A percentile compares a stretch with the other conserved stretches of the same genome.
phyloP scores from a whole-genome alignment of 345 rosid genomes.

The Pelargonium nanum region DNA sequence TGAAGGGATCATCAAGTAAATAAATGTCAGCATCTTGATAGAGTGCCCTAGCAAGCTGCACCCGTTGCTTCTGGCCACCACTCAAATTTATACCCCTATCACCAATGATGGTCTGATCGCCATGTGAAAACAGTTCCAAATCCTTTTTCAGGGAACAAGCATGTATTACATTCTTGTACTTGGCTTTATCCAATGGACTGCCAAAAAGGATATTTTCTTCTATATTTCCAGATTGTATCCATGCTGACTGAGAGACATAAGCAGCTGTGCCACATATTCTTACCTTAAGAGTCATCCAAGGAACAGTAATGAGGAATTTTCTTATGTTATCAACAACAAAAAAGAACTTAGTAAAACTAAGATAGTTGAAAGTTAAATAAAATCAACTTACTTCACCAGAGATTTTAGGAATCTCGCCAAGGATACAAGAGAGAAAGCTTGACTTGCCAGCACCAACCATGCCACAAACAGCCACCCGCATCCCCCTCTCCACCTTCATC shows the following conservation, averaged over 20 bases:
- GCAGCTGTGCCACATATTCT: constrained; percentile 90
- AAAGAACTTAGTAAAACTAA: constrained; percentile 6
- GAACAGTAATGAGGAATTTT: constrained; percentile 8
- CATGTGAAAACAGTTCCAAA: constrained; percentile 94
- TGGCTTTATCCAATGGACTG: constrained; percentile 84
- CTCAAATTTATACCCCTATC: constrained; percentile 98
- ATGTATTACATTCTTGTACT: constrained; percentile 80
- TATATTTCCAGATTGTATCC: constrained; percentile 99
- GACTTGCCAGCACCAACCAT: constrained; percentile 97
- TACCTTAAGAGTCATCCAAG: constrained; percentile 43
- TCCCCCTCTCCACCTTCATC: constrained; percentile 75
- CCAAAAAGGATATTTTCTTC: constrained; percentile 99
- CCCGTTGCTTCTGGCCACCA: constrained; percentile 98
- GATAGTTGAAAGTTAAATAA: constrained; percentile 10
- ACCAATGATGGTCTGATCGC: constrained; percentile 98
- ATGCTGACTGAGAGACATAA: constrained; percentile 96
- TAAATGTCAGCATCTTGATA: constrained; percentile 99
- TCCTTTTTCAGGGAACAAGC: constrained; percentile 94
- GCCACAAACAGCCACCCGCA: constrained; percentile 99
- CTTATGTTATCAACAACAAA: constrained; percentile 4
- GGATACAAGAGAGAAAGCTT: constrained; percentile 95
- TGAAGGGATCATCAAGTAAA: constrained; percentile 96
- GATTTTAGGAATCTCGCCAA: constrained; percentile 94
- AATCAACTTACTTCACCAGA: constrained; percentile 83
- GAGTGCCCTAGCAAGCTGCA: constrained; percentile 98